A percentile compares a stretch with the other conserved stretches of the same genome.
phyloP scores from a whole-genome alignment of 1,284 basidiomycete genomes.

The Austroboletus niveus region DNA sequence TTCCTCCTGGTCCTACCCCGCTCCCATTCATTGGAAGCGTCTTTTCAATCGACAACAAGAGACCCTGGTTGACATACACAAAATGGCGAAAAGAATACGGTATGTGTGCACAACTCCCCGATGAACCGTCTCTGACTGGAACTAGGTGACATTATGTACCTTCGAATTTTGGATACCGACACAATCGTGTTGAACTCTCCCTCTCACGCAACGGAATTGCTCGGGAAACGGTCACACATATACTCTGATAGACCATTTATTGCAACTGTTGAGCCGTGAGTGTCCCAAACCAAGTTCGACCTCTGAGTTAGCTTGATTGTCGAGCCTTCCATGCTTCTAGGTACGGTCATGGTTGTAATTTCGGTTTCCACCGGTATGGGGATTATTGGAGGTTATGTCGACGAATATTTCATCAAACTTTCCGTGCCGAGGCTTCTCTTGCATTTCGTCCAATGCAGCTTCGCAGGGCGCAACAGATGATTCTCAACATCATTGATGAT shows the following conservation, averaged over 20 bases:
- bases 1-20: conserved; percentile 4
- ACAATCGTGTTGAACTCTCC: conserved; percentile 10
- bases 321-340: not conserved
- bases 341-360: conserved; percentile 2
- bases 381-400: conserved; percentile 3
- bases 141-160: conserved; percentile 14
- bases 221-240: conserved; percentile 17
- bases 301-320: no score
- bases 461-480: conserved; percentile 3
- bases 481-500: conserved; percentile 7
- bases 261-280: conserved; percentile 7
- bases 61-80: conserved; percentile 14
- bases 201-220: conserved; percentile 1
- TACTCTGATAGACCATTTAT: conserved; percentile 9
- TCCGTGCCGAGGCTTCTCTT: not conserved
- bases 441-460: conserved; percentile 9
- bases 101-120: not conserved
- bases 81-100: conserved; percentile 14
- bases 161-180: conserved; percentile 9
- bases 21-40: conserved; percentile 13
- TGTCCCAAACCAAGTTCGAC: not conserved
- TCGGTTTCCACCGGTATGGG: not conserved
- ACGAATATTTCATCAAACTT: not conserved
- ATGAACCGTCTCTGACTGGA: not conserved
- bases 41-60: conserved; percentile 1